A percentile compares a stretch with the other conserved stretches of the same genome.
phyloP scores from a whole-genome alignment of 2,329 filamentous ascomycete species.

The Botrytis medusae region DNA sequence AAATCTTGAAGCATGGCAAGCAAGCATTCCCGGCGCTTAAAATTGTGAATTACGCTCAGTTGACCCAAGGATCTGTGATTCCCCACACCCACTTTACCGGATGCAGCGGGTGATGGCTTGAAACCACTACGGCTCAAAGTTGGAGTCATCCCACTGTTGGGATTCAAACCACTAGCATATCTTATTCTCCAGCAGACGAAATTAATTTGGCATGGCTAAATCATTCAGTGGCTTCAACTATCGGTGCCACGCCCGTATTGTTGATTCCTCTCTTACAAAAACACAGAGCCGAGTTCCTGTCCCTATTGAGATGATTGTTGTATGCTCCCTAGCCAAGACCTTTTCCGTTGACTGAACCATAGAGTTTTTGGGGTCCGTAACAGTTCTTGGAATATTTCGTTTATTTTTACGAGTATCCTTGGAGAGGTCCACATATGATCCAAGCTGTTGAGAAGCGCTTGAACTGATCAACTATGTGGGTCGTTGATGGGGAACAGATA shows the following conservation, averaged over 20 bases:
- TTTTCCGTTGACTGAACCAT: not conserved
- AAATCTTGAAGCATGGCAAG: constrained; percentile 6
- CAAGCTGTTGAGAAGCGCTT: constrained; percentile 13
- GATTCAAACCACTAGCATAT: not conserved
- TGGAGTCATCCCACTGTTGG: constrained; percentile 3
- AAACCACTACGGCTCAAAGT: not conserved
- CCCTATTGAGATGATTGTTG: not conserved
- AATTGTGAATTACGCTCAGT: not conserved
- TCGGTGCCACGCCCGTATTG: too few species aligned
- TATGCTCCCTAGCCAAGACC: not conserved
- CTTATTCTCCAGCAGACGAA: not conserved
- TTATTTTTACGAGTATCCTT: not conserved
- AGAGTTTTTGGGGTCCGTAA: not conserved
- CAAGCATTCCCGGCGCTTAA: constrained; percentile 6
- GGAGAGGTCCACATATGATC: constrained; percentile 7
- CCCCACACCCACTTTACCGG: not conserved
- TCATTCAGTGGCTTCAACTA: not conserved
- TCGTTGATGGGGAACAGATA: not conserved
- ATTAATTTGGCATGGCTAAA: not conserved
- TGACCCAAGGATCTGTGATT: not conserved
- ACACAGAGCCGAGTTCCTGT: not conserved
- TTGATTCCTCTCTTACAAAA: not conserved
- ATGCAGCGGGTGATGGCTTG: not conserved
- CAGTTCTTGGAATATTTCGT: not conserved
- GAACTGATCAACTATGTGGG: constrained; percentile 11